phyloP scores from a whole-genome alignment of 164 flowering plant species.

The Litsea cubeba region DNA sequence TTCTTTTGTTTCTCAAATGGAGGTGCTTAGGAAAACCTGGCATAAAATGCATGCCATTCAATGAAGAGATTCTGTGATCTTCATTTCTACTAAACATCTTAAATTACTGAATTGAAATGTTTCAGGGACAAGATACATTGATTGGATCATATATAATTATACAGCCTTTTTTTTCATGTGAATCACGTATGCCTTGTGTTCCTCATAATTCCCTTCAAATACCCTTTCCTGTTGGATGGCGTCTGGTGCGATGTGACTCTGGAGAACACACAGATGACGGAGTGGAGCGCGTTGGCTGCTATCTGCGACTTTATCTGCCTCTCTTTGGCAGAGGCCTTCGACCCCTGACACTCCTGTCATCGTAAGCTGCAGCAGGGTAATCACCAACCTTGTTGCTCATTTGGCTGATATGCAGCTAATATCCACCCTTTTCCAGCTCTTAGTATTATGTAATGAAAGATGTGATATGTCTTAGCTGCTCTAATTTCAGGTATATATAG shows the following conservation, averaged over 20 bases:
- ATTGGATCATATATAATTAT: not conserved
- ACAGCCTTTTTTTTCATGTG: not conserved
- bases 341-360: conserved; percentile 7
- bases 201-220: conserved; percentile 9
- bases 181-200: not conserved
- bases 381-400: conserved; percentile 36
- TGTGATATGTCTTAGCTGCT: not conserved
- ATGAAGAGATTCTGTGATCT: not conserved
- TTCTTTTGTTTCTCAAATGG: not conserved
- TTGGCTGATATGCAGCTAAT: not conserved
- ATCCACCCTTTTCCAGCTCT: not conserved
- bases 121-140: not conserved
- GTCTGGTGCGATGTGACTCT: conserved; percentile 25
- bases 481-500: not conserved
- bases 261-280: conserved; percentile 35
- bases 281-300: conserved; percentile 44
- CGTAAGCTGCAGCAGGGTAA: conserved; percentile 17
- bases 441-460: not conserved
- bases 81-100: not conserved
- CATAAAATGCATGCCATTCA: not conserved
- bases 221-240: conserved; percentile 3
- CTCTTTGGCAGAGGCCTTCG: conserved; percentile 41
- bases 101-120: not conserved
- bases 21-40: not conserved
- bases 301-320: conserved; percentile 54